A percentile compares a stretch with the other conserved stretches of the same genome.
phyloP scores from a whole-genome alignment of 305 asterid species.

The Stenogyne calaminthoides region DNA sequence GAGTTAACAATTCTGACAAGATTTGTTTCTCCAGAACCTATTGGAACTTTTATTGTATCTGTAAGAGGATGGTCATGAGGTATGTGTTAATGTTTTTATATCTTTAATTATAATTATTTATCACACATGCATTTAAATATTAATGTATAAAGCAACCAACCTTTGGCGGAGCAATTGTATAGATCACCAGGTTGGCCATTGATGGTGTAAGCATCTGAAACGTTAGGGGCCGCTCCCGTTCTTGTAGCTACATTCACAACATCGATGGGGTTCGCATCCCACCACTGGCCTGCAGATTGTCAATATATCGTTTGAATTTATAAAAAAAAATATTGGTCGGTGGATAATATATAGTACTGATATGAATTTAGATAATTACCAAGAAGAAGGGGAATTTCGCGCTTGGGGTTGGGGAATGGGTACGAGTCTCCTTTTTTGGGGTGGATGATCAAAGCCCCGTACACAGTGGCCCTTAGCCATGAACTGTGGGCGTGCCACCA shows the following conservation, averaged over 20 bases:
- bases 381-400: no score
- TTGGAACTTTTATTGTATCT: conserved; percentile 59
- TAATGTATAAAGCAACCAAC: conserved; percentile 15
- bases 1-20: conserved; percentile 68
- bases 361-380: conserved; percentile 48
- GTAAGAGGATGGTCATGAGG: conserved; percentile 31
- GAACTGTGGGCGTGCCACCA: no score
- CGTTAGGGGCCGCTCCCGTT: conserved; percentile 79
- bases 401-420: no score
- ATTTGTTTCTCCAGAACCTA: conserved; percentile 58
- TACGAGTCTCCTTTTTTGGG: no score
- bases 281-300: conserved; percentile 95
- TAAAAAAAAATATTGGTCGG: no score
- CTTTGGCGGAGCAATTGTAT: conserved; percentile 68
- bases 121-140: no score
- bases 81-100: background rate
- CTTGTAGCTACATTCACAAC: conserved; percentile 65
- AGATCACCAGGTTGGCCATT: conserved; percentile 92
- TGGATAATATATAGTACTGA: no score
- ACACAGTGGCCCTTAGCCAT: no score
- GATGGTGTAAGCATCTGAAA: no score
- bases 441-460: no score
- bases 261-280: conserved; percentile 79
- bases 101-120: no score
- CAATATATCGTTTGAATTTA: no score